Evolutionary conservation across 257 asterid species (phyloP), one percentile per base, ranked within the genome.

Genomic region (Salvia splendens): DNA sequence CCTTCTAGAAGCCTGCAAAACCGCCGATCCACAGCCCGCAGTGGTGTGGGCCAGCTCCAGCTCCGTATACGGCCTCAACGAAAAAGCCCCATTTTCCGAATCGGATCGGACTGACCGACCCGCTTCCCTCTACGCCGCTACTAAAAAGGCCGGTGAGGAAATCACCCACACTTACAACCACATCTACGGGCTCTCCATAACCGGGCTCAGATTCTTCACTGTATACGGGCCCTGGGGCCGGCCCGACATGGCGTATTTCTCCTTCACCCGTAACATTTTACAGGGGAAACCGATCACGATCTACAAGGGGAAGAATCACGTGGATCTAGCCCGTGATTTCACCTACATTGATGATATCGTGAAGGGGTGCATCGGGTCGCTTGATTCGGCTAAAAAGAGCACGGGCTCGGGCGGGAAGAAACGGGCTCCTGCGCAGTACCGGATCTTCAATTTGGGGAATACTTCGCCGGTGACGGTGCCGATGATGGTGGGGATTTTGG

Each of bases 371-470:
- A 24, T 81, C 7, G 86, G 77, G 12, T 79, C 87, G 6, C 12
- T 82, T 66, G 87, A 82, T 38, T 67, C 87, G 24, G 80, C 87
- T 6, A 79, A 82, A 67, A 82, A 68, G 79, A 82, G 87, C 12
- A 82, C 87, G 61, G 87, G 87, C 12, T 76, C 87, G 73, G 86
- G 87, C 32, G 87, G 84, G 64, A 79, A 74, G 82, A 82, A 82
- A 61, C 80, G 82, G 46, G 80, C 47, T 41, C 77, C 77, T 12
- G 87, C 87, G 0, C 87, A 82, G 51, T 82, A 66, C 6, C 77
- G 87, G 82, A 82, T 82, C 43, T 83, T 73, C 53, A 83, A 83
- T 46, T 3, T 83, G 72, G 88, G 88, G 2, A 83, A 83, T 33
- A 83, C 88, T 1, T 78, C 85, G n/a, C 88, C 88, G 30, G 78